These are phyloP conservation scores for Recurvomyces mirabilis DNA, from an alignment of 495 filamentous ascomycete species.

Conservation along the genomic window DNA sequence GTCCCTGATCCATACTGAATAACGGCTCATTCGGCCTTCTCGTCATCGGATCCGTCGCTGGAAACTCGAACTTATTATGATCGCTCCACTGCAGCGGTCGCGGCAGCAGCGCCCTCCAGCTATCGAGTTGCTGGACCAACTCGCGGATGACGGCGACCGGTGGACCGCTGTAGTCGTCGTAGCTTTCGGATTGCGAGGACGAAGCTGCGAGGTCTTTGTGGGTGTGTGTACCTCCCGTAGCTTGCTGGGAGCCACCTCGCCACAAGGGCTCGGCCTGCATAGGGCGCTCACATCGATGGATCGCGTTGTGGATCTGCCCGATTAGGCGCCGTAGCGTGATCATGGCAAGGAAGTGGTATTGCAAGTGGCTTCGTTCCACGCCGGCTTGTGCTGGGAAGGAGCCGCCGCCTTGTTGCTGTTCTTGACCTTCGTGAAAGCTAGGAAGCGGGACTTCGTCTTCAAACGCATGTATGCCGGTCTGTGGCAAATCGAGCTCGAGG, in stretches of 20 bases:
- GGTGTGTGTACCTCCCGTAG: background rate
- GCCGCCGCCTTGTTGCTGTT: constrained; percentile 20
- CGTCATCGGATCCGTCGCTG: constrained; percentile 1
- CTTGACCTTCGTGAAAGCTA: constrained; percentile 38
- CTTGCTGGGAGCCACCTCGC: background rate
- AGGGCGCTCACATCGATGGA: constrained; percentile 37
- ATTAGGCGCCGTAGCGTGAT: constrained; percentile 44
- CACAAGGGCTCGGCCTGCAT: constrained; percentile 9
- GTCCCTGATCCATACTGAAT: constrained; percentile 41
- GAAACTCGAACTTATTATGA: constrained; percentile 35
- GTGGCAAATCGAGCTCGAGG: constrained; percentile 44
- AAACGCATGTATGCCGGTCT: constrained; percentile 41
- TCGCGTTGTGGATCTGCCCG: constrained; percentile 37
- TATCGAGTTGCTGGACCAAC: constrained; percentile 39
- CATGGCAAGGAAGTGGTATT: constrained; percentile 47
- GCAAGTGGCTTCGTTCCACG: constrained; percentile 31
- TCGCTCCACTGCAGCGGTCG: constrained; percentile 43
- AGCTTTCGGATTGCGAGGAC: constrained; percentile 11
- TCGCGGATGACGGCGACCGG: constrained; percentile 37
- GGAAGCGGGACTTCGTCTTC: constrained; percentile 42
- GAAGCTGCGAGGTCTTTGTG: constrained; percentile 3
- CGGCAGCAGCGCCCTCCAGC: constrained; percentile 46
- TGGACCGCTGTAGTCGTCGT: constrained; percentile 22
- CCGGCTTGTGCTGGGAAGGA: background rate
- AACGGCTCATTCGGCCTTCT: constrained; percentile 24